Conservation (phyloP, 2,329 filamentous ascomycete species). For the Calonectria honghensis region DNA sequence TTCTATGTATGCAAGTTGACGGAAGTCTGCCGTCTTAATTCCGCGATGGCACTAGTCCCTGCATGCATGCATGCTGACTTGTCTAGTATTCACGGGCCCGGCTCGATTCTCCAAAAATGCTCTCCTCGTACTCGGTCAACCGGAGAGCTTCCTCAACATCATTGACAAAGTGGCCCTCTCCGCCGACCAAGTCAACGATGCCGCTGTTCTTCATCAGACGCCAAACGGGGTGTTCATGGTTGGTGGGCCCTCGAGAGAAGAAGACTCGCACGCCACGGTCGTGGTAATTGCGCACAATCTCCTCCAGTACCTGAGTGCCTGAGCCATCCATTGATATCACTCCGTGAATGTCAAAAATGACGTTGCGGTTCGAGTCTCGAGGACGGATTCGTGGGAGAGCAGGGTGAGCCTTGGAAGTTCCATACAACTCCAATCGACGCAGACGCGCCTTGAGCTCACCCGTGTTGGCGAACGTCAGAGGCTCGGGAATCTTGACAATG, state of each 20-base stretch:
- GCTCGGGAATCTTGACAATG: constrained; percentile 98
- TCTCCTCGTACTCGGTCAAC: constrained; percentile 84
- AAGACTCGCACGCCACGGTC: constrained; percentile 85
- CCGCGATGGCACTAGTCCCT: background rate
- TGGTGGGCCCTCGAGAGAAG: constrained; percentile 76
- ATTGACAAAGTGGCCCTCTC: constrained; percentile 84
- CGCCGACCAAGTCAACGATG: constrained; percentile 89
- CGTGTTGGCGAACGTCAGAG: constrained; percentile 97
- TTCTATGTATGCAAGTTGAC: constrained; percentile 18
- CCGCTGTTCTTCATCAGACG: constrained; percentile 84
- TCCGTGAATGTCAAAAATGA: constrained; percentile 99
- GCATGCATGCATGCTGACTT: background rate
- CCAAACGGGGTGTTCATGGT: constrained; percentile 76
- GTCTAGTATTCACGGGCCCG: constrained; percentile 33
- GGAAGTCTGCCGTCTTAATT: constrained; percentile 6
- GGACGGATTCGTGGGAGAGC: constrained; percentile 86
- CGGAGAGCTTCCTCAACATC: constrained; percentile 90
- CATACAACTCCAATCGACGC: constrained; percentile 89
- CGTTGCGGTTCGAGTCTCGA: constrained; percentile 89
- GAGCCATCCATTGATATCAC: constrained; percentile 96
- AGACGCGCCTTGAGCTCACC: constrained; percentile 91
- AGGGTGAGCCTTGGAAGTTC: constrained; percentile 89
- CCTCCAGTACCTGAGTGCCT: constrained; percentile 90
- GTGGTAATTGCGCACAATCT: constrained; percentile 90
- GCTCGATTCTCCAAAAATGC: constrained; percentile 55